Base-by-base conservation (phyloP, 371 early-diverging fungal species). In the Rhizomucor pusillus region DNA sequence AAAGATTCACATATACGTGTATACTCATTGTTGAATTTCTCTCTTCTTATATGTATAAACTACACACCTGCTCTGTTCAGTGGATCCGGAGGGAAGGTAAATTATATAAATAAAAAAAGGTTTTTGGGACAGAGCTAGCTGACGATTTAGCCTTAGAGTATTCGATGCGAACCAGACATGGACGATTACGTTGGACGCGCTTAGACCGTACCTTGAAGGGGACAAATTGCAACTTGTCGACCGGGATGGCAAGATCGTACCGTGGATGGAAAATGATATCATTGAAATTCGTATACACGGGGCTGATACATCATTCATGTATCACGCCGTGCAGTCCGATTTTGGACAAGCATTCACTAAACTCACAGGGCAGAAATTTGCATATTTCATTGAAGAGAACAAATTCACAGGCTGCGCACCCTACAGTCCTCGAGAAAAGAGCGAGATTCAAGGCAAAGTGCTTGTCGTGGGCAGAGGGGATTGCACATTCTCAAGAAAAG, bases 401-500 rank as follows among this genome's bases (percentile, higher is more conserved):
- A 66, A 66, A 19, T 41, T 62, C 0, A 49, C 50, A 13, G 83
- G 74, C 0, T 83, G 83, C 45, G 54, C 63, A 2, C 64, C 65
- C 0, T 79, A 66, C 25, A 48, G 62, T 0, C 34, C n/a, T 2
- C 41, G 55, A 14, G 67, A 69, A 13, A 24, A 49, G 4, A n/a
- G 49, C 1, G 11, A 19, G 9, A 63, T 76, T 16, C 54, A 48
- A 14, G 75, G 54, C 14, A 69, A 62, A 9, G 63, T 81, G 7
- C 34, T 79, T 33, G 51, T 81, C 0, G 63, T 83, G 0, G 65
- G 73, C 35, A 66, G 81, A n/a, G 80, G 83, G 0, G 52, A 50
- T 16, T 83, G 83, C 59, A 57, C 60, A 3, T 83, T 83, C 54
- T 56, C 67, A 9, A 55, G 67, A 7, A 81, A 83, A 56, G 74